Evolutionary conservation across 2,329 filamentous ascomycete species (phyloP), one percentile per base, ranked within the genome.

Genomic region (Epichloe gansuensis): DNA sequence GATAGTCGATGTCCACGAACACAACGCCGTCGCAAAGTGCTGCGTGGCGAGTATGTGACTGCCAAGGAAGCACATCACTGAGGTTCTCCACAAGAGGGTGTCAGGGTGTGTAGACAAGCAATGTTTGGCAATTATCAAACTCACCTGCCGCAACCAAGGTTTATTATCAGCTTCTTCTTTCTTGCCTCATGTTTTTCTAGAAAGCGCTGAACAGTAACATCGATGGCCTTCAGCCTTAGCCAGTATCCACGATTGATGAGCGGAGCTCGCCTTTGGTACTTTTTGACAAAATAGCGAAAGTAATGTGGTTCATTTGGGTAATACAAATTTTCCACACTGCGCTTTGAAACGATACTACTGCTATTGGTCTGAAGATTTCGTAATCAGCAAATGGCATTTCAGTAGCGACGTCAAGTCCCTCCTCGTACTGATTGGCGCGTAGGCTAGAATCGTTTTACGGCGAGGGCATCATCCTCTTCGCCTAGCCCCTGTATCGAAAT

Each of bases 161-260:
- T 95, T 46, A 95, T 75, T 11, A 95, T 75, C 4, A 91, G 75
- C 65, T 89, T 94, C 57, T 78, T 83, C 35, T 73, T 72, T 17
- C 72, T n/a, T 4, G 21, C 69, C 7, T 74, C 67, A 13, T 65
- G 64, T 45, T 62, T 71, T 54, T 75, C 68, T n/a, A 95, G 73
- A 59, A 95, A 95, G n/a, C 77, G 73, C 21, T 77, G 76, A 17
- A 95, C 82, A 5, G 83, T 76, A 56, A 83, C 75, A 63, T 94
- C 88, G 54, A 96, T 83, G 15, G 87, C 85, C 64, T 86, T 84
- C 73, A 95, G 85, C 34, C 90, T 82, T 39, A 96, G 72, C 80
- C 88, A 89, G 63, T 95, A 95, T 48, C 89, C 88, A 46, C 91
- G 80, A 66, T 95, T 95, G 63, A 95, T 93, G 50, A 95, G 74